Base-by-base conservation (phyloP, 495 filamentous ascomycete species). In the Penicillium coprophilum region DNA sequence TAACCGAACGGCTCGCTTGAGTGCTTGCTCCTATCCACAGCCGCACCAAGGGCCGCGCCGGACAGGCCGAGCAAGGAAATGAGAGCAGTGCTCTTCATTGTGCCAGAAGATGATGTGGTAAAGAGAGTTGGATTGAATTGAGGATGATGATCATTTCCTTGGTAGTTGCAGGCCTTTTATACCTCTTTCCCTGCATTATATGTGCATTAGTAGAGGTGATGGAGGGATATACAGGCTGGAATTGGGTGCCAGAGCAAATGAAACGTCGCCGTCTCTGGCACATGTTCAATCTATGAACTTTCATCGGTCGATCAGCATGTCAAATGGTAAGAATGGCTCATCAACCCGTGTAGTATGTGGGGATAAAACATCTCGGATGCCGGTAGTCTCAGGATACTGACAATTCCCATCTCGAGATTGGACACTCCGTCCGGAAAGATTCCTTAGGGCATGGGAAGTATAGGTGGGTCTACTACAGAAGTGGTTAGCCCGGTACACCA, bases 31-130 rank as follows among this genome's bases (percentile, higher is more conserved):
- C 44, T 55, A 27, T 44, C 20, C 6, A 65, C 62, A 15, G 55
- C 65, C 13, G 65, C 65, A 28, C 62, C 45, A 15, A 68, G 20
- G 15, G 65, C 62, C 28, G 43, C 57, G 49, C 62, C 55, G n/a
- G 65, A 68, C 4, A 68, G 55, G 38, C 65, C 57, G n/a, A 68
- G 39, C 17, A 68, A 20, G 31, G 65, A 56, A 45, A 68, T 30
- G 10, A 68, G 39, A 43, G 62, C 56, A 50, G 56, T 68, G 21
- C 59, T 51, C 62, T 68, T 68, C 65, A 68, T 68, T 8, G 20
- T 46, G 28, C 7, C 27, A 32, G 27, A 1, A 46, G 34, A 24
- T 19, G 40, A 36, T 15, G 12, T 32, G 19, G 47, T 38, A 23
- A n/a, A 23, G 6, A 38, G 32, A 38, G 28, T 10, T 45, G 21